A percentile compares a stretch with the other conserved stretches of the same genome.
phyloP scores from a whole-genome alignment of 2,329 filamentous ascomycete genomes.

The Coleophoma crateriformis region DNA sequence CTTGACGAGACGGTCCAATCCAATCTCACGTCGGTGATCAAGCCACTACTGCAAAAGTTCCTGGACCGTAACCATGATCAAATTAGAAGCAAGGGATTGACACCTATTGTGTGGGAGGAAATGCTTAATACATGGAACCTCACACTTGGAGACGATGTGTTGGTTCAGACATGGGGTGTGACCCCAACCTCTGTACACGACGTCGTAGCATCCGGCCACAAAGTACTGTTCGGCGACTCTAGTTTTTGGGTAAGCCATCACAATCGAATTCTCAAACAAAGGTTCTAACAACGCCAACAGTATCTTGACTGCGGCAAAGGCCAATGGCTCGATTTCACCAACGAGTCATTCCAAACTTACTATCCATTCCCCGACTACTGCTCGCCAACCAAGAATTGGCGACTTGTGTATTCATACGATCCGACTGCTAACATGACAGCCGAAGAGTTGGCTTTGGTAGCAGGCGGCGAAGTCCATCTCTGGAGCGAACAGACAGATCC shows the following conservation, averaged over 20 bases:
- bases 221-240: conserved; percentile 71
- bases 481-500: conserved; percentile 80
- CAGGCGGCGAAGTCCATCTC: conserved; percentile 77
- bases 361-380: conserved; percentile 82
- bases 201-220: conserved; percentile 58
- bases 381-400: conserved; percentile 74
- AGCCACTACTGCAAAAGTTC: conserved; percentile 74
- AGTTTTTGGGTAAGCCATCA: conserved; percentile 61
- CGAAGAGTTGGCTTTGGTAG: conserved; percentile 58
- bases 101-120: conserved; percentile 83
- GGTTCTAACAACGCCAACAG: conserved; percentile 31
- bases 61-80: conserved; percentile 64
- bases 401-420: conserved; percentile 74
- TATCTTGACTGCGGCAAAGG: conserved; percentile 82
- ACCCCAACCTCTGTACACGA: conserved; percentile 44
- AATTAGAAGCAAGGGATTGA: conserved; percentile 57
- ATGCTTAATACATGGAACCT: conserved; percentile 76
- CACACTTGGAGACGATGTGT: conserved; percentile 61
- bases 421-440: conserved; percentile 59
- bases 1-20: conserved; percentile 69
- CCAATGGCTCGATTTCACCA: conserved; percentile 68
- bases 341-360: conserved; percentile 43
- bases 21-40: conserved; percentile 58
- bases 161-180: conserved; percentile 44
- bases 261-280: background rate